A percentile compares a stretch with the other conserved stretches of the same genome.
These are phyloP conservation scores for Porcisia hertigi DNA, from an alignment of 208 protist species.

Conservation along the genomic window DNA sequence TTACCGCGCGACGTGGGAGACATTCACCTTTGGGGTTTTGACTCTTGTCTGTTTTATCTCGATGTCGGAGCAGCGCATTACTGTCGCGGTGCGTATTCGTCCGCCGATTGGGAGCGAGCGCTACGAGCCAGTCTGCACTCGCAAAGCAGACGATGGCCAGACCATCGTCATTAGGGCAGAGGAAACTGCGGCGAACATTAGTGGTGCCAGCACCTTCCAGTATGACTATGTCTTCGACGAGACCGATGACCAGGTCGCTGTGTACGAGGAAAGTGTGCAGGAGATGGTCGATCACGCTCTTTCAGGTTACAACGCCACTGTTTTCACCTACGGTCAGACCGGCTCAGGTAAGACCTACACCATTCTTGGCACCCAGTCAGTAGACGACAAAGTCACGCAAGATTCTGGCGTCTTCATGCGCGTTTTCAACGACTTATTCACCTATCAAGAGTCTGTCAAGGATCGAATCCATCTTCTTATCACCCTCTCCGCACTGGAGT, in stretches of 20 bases:
- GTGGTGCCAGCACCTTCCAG: slow-evolving; percentile 51
- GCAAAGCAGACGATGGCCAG: slow-evolving; percentile 71
- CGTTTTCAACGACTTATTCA: slow-evolving; percentile 86
- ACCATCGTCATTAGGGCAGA: slow-evolving; percentile 75
- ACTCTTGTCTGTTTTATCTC: no score
- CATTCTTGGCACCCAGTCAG: slow-evolving; percentile 74
- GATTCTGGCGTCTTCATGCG: slow-evolving; percentile 81
- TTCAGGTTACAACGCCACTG: slow-evolving; percentile 73
- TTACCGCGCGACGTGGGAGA: no score
- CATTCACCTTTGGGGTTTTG: no score
- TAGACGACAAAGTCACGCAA: slow-evolving; percentile 38
- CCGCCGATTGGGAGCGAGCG: slow-evolving; percentile 69
- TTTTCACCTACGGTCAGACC: slow-evolving; percentile 93
- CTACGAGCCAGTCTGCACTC: slow-evolving; percentile 70
- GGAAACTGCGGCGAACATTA: slow-evolving; percentile 40
- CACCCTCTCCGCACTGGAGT: slow-evolving; percentile 84
- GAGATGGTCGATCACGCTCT: slow-evolving; percentile 84
- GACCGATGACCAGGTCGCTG: slow-evolving; percentile 61
- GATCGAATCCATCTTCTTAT: slow-evolving; percentile 64
- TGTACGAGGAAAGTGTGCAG: slow-evolving; percentile 87
- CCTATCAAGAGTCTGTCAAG: slow-evolving; percentile 50
- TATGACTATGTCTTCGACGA: slow-evolving; percentile 90
- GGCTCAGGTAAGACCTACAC: slow-evolving; percentile 92
- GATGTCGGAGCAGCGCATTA: slow-evolving; percentile 78
- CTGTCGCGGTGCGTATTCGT: slow-evolving; percentile 82